A percentile compares a stretch with the other conserved stretches of the same genome.
Evolutionary conservation across 2,329 filamentous ascomycete species (phyloP).

Genomic region (Trichoderma sp.): DNA sequence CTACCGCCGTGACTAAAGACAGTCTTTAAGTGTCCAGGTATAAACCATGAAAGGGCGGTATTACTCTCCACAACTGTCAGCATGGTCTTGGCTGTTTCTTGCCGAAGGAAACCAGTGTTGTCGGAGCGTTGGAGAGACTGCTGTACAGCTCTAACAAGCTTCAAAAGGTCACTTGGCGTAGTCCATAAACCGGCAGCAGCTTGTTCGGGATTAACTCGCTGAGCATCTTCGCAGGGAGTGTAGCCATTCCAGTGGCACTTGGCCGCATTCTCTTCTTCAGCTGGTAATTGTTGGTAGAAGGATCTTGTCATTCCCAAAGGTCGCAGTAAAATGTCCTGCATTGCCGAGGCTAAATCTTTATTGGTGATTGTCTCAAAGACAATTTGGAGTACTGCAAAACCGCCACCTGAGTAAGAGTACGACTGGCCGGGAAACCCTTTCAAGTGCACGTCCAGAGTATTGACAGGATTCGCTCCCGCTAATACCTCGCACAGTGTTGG

Average conservation of each 20-base stretch:
- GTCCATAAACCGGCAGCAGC: slow-evolving; percentile 25
- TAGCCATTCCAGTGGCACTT: slow-evolving; percentile 12
- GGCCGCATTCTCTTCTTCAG: slow-evolving; percentile 17
- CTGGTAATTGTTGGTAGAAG: slow-evolving; percentile 12
- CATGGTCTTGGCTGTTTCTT: slow-evolving; percentile 22
- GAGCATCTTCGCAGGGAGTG: slow-evolving; percentile 7
- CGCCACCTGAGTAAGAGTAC: slow-evolving; percentile 20
- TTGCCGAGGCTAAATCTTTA: slow-evolving; percentile 13
- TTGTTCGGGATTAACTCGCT: slow-evolving; percentile 19
- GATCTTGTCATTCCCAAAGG: slow-evolving; percentile 22
- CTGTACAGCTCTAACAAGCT: slow-evolving; percentile 22
- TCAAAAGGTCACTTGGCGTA: slow-evolving; percentile 25
- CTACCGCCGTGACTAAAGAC: slow-evolving; percentile 23
- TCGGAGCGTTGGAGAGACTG: slow-evolving; percentile 19
- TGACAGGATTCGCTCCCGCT: slow-evolving; percentile 19
- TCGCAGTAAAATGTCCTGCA: slow-evolving; percentile 20
- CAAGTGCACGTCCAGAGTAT: slow-evolving; percentile 16
- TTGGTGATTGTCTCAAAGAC: slow-evolving; percentile 20
- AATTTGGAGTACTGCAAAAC: slow-evolving; percentile 21
- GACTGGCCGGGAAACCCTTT: slow-evolving; percentile 16
- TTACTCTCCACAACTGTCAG: slow-evolving; percentile 18
- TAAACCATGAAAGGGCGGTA: slow-evolving; percentile 24
- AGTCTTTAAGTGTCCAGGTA: not conserved
- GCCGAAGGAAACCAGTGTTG: slow-evolving; percentile 19
- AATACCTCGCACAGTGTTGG: slow-evolving; percentile 17